Percentiles rank a stretch among this genome's conserved stretches.
Conservation (phyloP, 768 basidiomycete species). For the Leucosporidium creatinivorum region DNA sequence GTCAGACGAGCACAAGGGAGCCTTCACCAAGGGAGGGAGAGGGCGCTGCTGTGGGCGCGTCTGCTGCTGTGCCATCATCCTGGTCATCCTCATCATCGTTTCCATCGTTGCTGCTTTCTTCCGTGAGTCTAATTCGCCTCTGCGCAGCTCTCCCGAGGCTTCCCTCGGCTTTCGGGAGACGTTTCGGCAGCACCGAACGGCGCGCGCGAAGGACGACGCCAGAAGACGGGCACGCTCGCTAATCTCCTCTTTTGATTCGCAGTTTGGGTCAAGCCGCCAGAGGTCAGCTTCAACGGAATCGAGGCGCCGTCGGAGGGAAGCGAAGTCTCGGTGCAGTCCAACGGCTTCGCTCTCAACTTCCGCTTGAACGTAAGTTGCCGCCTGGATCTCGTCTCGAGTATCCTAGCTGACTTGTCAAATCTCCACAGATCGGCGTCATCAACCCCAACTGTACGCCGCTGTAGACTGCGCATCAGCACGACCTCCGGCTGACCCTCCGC, state of each 20-base stretch:
- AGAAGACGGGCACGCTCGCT: neutral
- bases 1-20: slow-evolving; percentile 37
- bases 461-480: too few species aligned
- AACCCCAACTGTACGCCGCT: slow-evolving; percentile 35
- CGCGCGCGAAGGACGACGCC: neutral
- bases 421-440: slow-evolving; percentile 32
- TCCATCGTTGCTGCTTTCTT: slow-evolving; percentile 37
- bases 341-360: slow-evolving; percentile 35
- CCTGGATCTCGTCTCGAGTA: neutral
- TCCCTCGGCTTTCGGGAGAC: too few species aligned
- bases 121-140: slow-evolving; percentile 22
- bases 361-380: slow-evolving; percentile 20
- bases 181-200: neutral
- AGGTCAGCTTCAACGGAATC: slow-evolving; percentile 36
- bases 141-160: neutral
- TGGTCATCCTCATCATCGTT: slow-evolving; percentile 35
- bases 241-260: neutral
- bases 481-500: neutral
- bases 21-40: slow-evolving; percentile 30
- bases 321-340: slow-evolving; percentile 16
- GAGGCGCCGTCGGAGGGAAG: slow-evolving; percentile 27
- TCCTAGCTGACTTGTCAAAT: too few species aligned
- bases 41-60: slow-evolving; percentile 29
- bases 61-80: slow-evolving; percentile 35
- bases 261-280: slow-evolving; percentile 39